Base-by-base conservation (phyloP, 371 early-diverging fungal species). In the Mortierella sp. region DNA sequence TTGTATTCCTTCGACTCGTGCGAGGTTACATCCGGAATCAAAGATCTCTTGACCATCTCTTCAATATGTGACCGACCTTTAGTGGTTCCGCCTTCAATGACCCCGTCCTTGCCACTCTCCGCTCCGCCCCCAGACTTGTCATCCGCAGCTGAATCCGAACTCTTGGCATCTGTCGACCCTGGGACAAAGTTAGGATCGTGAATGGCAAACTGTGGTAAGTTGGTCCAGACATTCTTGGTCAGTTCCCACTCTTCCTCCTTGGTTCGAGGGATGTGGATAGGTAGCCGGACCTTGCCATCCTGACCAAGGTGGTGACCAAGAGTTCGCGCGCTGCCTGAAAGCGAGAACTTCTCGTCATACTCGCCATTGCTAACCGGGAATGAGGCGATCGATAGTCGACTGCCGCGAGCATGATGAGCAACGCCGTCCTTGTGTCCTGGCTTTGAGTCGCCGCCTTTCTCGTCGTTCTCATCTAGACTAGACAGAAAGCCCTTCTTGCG, bases 211-310 rank as follows among this genome's bases (percentile, higher is more conserved):
- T 72, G 41, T 18, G 87, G 80, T 10, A 81, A 55, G 29, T 83
- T 87, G 68, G 83, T 87, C 73, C 71, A 82, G 3, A 85, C 82
- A 51, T 88, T 87, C 82, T 88, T 87, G 46, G 83, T 87, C 72
- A 82, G 44, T 58, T 87, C 87, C 56, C 70, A 82, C 70, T 76
- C 84, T 46, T 88, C 77, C 41, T 83, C 74, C 63, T 76, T 79
- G 43, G 77, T 72, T 51, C 83, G 60, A 1, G 77, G 83, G 1
- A 78, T 55, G 71, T 84, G 74, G 1, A 70, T 7, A 21, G 81
- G 81, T 27, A 84, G 63, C 4, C 77, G 72, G 18, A 78, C 78
- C 29, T 84, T 84, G 29, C 41, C 70, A 24, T 49, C 77, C 58
- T 70, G 71, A 21, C 32, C 21, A n/a, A 44, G 54, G 7, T 75